A percentile compares a stretch with the other conserved stretches of the same genome.
Evolutionary conservation across 345 rosid species (phyloP).

Genomic region (Brassica carinata): DNA sequence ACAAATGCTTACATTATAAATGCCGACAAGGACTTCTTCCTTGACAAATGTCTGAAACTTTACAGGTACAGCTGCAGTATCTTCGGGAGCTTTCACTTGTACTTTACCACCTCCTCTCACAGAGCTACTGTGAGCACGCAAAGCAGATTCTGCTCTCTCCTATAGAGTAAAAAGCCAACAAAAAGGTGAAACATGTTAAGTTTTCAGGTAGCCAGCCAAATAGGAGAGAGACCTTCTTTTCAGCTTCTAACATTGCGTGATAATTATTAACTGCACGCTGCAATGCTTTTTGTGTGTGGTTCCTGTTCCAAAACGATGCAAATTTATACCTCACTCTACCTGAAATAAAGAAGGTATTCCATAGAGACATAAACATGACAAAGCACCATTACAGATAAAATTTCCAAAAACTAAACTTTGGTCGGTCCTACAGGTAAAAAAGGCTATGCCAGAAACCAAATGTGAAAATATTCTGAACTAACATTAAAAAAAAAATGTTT

Average conservation of each 20-base stretch:
- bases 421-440: constrained; percentile 18
- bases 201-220: background rate
- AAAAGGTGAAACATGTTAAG: background rate
- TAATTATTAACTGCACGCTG: constrained; percentile 74
- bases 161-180: constrained; percentile 42
- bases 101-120: constrained; percentile 54
- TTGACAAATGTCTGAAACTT: constrained; percentile 71
- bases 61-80: constrained; percentile 50
- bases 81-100: constrained; percentile 52
- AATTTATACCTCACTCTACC: constrained; percentile 99
- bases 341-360: constrained; percentile 50
- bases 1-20: constrained; percentile 58
- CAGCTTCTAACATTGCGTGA: constrained; percentile 74
- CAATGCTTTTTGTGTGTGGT: constrained; percentile 80
- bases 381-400: constrained; percentile 23
- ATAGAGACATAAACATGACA: constrained; percentile 38
- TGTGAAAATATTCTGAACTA: background rate
- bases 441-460: constrained; percentile 16
- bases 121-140: constrained; percentile 96
- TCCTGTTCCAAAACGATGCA: constrained; percentile 99
- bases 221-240: constrained; percentile 71
- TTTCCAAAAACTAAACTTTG: constrained; percentile 8
- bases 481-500: background rate
- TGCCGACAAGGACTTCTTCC: constrained; percentile 81
- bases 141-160: constrained; percentile 85